A percentile compares a stretch with the other conserved stretches of the same genome.
These are phyloP conservation scores for Ascochyta pisi DNA, from an alignment of 2,329 filamentous ascomycete genomes.

Conservation along the genomic window DNA sequence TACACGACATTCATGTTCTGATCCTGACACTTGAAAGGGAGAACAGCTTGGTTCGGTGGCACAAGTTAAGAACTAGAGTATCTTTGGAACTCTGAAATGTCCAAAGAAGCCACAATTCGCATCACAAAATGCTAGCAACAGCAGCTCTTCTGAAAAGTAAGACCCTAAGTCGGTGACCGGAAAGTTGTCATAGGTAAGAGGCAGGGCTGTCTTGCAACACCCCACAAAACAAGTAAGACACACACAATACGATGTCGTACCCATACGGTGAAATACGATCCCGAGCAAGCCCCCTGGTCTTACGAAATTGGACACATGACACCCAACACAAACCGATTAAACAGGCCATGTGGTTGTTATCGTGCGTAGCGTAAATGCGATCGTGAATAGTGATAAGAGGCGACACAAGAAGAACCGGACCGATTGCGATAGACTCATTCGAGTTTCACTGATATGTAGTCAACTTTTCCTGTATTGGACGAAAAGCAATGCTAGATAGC, in stretches of 20 bases:
- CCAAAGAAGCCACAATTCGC: too few species aligned
- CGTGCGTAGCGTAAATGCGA: not conserved
- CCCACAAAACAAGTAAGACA: slow-evolving; percentile 3
- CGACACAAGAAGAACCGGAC: slow-evolving; percentile 1
- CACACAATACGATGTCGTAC: not conserved
- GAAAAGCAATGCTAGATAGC: not conserved
- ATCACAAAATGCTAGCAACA: not conserved
- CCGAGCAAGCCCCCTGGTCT: not conserved
- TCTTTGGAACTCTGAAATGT: too few species aligned
- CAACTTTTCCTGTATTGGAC: not conserved
- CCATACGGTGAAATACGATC: not conserved
- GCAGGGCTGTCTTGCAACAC: slow-evolving; percentile 4
- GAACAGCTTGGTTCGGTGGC: too few species aligned
- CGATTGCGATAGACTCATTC: not conserved
- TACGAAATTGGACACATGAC: not conserved
- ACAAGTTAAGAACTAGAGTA: too few species aligned
- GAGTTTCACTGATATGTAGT: not conserved
- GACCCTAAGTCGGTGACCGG: not conserved
- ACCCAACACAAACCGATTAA: not conserved
- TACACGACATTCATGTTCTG: too few species aligned
- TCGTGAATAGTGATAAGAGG: not conserved
- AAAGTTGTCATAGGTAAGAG: not conserved
- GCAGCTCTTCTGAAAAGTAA: not conserved
- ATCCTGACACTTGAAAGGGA: too few species aligned
- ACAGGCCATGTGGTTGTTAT: slow-evolving; percentile 2